phyloP scores from a whole-genome alignment of 2,329 filamentous ascomycete species.

The Monilinia vaccinii-corymbosi region DNA sequence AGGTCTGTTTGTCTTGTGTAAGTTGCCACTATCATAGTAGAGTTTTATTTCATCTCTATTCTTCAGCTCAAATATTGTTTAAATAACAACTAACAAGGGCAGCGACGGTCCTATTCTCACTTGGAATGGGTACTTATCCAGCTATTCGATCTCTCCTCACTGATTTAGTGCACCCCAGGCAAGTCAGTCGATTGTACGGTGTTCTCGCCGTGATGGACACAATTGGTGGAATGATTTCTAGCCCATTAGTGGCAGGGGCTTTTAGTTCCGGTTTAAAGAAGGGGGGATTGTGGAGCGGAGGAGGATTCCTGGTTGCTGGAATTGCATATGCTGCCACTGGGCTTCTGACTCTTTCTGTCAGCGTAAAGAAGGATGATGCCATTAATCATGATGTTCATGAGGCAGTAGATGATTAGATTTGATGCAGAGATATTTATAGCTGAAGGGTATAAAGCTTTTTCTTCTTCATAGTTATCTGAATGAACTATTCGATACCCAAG shows the following conservation, averaged over 20 bases:
- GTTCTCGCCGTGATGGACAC: slow-evolving; percentile 42
- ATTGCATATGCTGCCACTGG: neutral
- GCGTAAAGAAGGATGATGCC: slow-evolving; percentile 1
- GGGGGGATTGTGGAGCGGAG: slow-evolving; percentile 40
- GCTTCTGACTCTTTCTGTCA: neutral
- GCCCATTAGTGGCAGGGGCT: slow-evolving; percentile 39
- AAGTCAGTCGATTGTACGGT: slow-evolving; percentile 45
- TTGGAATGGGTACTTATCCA: slow-evolving; percentile 37
- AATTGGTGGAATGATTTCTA: slow-evolving; percentile 37
- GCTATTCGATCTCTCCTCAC: slow-evolving; percentile 43
- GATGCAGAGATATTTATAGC: neutral
- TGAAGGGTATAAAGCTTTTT: no score
- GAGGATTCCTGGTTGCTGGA: slow-evolving; percentile 36
- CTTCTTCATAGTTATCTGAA: no score
- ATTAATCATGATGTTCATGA: neutral
- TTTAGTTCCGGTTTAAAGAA: slow-evolving; percentile 38
- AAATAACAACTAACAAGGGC: neutral
- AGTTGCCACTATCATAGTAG: neutral
- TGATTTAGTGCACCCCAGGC: slow-evolving; percentile 42
- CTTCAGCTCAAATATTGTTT: neutral
- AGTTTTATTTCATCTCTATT: no score
- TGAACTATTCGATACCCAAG: no score
- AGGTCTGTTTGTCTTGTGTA: slow-evolving; percentile 11
- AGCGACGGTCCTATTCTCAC: slow-evolving; percentile 37
- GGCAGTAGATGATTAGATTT: neutral